These are phyloP conservation scores for Panicum virgatum DNA, from an alignment of 202 grass and related monocot species.

Conservation along the genomic window DNA sequence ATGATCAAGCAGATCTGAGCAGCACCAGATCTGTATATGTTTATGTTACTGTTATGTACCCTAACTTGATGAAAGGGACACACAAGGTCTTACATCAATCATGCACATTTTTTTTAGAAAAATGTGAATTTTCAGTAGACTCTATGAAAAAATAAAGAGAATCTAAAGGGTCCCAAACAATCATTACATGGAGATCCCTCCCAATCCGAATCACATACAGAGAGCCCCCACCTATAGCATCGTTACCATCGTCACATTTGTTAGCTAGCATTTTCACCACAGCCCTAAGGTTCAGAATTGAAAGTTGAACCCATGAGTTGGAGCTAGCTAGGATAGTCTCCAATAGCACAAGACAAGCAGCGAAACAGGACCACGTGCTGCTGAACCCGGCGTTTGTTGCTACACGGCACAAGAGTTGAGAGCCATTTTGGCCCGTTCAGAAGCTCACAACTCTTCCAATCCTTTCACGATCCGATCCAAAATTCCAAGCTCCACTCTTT, in stretches of 20 bases:
- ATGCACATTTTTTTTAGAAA: background rate
- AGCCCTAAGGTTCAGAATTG: background rate
- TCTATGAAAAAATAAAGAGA: constrained; percentile 29
- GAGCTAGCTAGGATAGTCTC: constrained; percentile 22
- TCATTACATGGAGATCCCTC: constrained; percentile 37
- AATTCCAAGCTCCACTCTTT: background rate
- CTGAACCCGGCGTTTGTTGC: constrained; percentile 37
- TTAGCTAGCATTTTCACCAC: constrained; percentile 11
- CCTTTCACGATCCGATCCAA: constrained; percentile 22
- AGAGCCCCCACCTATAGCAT: background rate
- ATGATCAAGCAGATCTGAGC: constrained; percentile 11
- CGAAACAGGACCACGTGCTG: constrained; percentile 24
- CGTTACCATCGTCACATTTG: constrained; percentile 1
- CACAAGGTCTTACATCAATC: background rate
- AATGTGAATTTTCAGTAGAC: background rate
- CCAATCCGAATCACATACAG: constrained; percentile 21
- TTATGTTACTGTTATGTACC: constrained; percentile 12
- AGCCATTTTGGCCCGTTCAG: constrained; percentile 12
- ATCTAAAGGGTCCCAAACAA: constrained; percentile 43
- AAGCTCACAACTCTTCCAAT: background rate
- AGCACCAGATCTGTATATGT: background rate
- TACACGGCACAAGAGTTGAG: constrained; percentile 18
- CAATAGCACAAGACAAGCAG: constrained; percentile 22
- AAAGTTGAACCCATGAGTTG: background rate
- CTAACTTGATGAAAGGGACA: constrained; percentile 36